Evolutionary conservation across 352 stramenopile genomes (phyloP).

Genomic region (Phytophthora meadii): DNA sequence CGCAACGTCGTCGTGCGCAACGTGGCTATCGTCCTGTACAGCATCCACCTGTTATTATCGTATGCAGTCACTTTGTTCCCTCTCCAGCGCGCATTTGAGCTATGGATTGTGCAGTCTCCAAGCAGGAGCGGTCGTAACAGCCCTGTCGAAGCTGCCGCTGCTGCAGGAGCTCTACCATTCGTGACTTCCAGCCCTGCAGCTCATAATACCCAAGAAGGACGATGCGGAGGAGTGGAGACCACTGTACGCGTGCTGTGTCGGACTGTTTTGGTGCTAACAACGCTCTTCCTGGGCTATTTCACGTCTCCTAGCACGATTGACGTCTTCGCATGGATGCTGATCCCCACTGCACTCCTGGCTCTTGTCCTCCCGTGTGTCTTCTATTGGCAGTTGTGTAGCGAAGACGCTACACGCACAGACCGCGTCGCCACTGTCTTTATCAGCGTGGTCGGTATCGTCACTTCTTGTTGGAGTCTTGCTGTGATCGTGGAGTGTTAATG

Average conservation of each 20-base stretch:
- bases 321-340: conserved; percentile 71
- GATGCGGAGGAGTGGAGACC: conserved; percentile 34
- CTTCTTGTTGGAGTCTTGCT: conserved; percentile 54
- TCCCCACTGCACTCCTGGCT: conserved; percentile 64
- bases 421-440: conserved; percentile 52
- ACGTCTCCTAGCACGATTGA: conserved; percentile 61
- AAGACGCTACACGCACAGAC: conserved; percentile 60
- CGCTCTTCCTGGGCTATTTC: conserved; percentile 58
- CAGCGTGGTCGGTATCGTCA: conserved; percentile 53
- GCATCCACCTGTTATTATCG: conserved; percentile 75
- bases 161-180: conserved; percentile 31
- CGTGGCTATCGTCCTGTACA: conserved; percentile 78
- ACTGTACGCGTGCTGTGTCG: conserved; percentile 58
- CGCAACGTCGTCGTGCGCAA: conserved; percentile 76
- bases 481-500: conserved; percentile 51
- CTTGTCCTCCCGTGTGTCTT: conserved; percentile 74
- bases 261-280: conserved; percentile 56
- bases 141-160: conserved; percentile 29
- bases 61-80: conserved; percentile 76
- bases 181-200: conserved; percentile 15
- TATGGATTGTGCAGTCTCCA: conserved; percentile 46
- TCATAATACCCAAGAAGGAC: conserved; percentile 21
- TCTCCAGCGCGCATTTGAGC: conserved; percentile 71
- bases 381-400: conserved; percentile 71
- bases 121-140: conserved; percentile 24